These are phyloP conservation scores for Abortiporus biennis DNA, from an alignment of 1,284 basidiomycete species.

Conservation along the genomic window DNA sequence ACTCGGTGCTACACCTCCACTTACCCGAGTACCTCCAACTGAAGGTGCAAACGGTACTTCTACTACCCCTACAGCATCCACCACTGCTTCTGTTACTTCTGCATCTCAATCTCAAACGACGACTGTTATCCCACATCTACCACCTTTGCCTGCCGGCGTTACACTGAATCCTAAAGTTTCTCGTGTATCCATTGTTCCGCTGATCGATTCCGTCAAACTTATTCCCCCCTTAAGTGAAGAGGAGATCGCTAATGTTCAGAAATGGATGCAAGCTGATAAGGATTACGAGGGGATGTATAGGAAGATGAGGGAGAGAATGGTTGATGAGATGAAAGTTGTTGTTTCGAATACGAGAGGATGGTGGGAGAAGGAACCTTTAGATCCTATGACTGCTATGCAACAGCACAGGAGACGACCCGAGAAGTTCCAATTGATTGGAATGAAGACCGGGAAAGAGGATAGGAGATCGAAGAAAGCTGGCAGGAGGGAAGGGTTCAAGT, in stretches of 20 bases:
- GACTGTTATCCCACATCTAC: conserved; percentile 20
- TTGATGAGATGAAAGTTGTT: conserved; percentile 23
- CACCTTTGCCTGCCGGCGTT: conserved; percentile 22
- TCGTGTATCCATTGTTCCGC: conserved; percentile 57
- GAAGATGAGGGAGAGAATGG: conserved; percentile 26
- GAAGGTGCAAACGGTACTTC: conserved; percentile 2
- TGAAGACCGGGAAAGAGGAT: conserved; percentile 30
- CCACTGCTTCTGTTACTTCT: conserved; percentile 4
- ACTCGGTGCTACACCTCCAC: too few relatives aligned
- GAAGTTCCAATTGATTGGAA: conserved; percentile 37
- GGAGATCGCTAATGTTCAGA: conserved; percentile 40
- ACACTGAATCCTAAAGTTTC: conserved; percentile 58
- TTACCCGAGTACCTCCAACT: too few relatives aligned
- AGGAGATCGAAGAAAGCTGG: conserved; percentile 45
- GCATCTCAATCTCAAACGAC: conserved; percentile 14
- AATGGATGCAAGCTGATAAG: conserved; percentile 47
- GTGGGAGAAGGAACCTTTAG: conserved; percentile 44
- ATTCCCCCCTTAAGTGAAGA: conserved; percentile 49
- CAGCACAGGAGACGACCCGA: conserved; percentile 23
- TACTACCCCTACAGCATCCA: conserved; percentile 2
- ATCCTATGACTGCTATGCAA: conserved; percentile 17
- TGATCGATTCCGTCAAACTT: conserved; percentile 40
- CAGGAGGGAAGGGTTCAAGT: conserved; percentile 63
- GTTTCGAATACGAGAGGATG: conserved; percentile 30
- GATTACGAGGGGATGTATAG: conserved; percentile 40